phyloP scores from a whole-genome alignment of 352 stramenopile genomes.

The Phytophthora brassicae region DNA sequence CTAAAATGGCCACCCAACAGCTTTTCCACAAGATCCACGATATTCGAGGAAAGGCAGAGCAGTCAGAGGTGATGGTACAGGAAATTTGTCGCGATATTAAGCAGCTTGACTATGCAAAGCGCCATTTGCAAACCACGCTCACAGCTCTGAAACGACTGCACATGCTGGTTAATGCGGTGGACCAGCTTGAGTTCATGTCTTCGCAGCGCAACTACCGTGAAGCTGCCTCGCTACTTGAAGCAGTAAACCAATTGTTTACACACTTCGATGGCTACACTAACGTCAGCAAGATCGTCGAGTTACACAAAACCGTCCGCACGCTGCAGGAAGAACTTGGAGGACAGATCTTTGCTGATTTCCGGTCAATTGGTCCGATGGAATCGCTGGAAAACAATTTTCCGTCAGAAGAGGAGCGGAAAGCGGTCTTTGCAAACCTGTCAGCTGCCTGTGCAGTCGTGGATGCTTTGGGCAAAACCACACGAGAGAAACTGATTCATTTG shows the following conservation, averaged over 20 bases:
- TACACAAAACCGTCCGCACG: conserved; percentile 89
- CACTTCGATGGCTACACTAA: conserved; percentile 96
- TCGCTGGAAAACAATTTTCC: conserved; percentile 75
- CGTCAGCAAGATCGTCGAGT: conserved; percentile 92
- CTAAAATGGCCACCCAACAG: conserved; percentile 83
- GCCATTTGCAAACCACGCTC: conserved; percentile 94
- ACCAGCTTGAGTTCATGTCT: conserved; percentile 87
- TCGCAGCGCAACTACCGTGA: conserved; percentile 92
- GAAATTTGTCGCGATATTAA: conserved; percentile 99
- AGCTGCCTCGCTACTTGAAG: conserved; percentile 96
- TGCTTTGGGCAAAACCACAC: conserved; percentile 64
- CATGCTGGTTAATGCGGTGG: conserved; percentile 97
- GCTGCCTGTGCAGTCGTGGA: conserved; percentile 69
- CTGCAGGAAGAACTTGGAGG: conserved; percentile 88
- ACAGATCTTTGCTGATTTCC: conserved; percentile 91
- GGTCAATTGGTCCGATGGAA: conserved; percentile 75
- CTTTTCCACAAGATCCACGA: conserved; percentile 92
- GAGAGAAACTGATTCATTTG: conserved; percentile 68
- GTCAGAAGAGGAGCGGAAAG: conserved; percentile 60
- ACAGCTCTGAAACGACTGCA: conserved; percentile 96
- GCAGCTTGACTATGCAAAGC: conserved; percentile 97
- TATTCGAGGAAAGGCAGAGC: conserved; percentile 93
- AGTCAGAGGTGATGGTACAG: conserved; percentile 96
- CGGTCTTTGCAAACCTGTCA: conserved; percentile 71
- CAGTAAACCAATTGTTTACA: conserved; percentile 93